A percentile compares a stretch with the other conserved stretches of the same genome.
Conservation (phyloP, 331 rosid genomes). For the Cydonia oblonga region DNA sequence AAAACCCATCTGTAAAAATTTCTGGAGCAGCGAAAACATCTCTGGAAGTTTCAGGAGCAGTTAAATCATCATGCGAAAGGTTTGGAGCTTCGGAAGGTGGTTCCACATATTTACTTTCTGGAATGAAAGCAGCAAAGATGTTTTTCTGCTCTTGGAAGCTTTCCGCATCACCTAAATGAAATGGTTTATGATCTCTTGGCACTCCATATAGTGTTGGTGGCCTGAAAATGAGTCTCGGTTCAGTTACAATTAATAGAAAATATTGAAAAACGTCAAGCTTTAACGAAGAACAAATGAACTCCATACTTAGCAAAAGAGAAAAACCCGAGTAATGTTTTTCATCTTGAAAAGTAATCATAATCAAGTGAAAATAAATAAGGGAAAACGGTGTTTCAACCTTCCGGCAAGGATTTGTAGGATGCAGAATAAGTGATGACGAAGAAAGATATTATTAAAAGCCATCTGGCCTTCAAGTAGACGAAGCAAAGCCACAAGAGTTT, state of each 20-base stretch:
- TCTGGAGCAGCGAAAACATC: too few relatives aligned
- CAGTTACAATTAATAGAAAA: not conserved
- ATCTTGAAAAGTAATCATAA: not conserved
- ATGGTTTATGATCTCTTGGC: constrained; percentile 63
- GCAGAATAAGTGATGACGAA: constrained; percentile 86
- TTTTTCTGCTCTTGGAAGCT: constrained; percentile 59
- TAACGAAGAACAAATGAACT: not conserved
- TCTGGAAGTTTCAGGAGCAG: constrained; percentile 16
- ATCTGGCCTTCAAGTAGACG: constrained; percentile 55
- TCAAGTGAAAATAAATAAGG: not conserved
- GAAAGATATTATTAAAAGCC: constrained; percentile 69
- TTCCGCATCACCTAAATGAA: constrained; percentile 58
- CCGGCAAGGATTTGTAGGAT: constrained; percentile 78
- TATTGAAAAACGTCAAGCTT: not conserved
- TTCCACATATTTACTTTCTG: constrained; percentile 54
- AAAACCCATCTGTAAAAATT: too few relatives aligned
- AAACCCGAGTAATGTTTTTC: not conserved
- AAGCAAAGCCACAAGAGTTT: constrained; percentile 61
- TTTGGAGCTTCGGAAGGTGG: constrained; percentile 13
- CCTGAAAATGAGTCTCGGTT: constrained; percentile 34
- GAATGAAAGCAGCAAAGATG: constrained; percentile 42
- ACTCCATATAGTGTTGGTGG: constrained; percentile 83
- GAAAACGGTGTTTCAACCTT: constrained; percentile 37
- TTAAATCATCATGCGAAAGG: constrained; percentile 27
- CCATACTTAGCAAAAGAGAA: not conserved